These are phyloP conservation scores for Fraxinus sp. DNA, from an alignment of 305 asterid species.

Conservation along the genomic window DNA sequence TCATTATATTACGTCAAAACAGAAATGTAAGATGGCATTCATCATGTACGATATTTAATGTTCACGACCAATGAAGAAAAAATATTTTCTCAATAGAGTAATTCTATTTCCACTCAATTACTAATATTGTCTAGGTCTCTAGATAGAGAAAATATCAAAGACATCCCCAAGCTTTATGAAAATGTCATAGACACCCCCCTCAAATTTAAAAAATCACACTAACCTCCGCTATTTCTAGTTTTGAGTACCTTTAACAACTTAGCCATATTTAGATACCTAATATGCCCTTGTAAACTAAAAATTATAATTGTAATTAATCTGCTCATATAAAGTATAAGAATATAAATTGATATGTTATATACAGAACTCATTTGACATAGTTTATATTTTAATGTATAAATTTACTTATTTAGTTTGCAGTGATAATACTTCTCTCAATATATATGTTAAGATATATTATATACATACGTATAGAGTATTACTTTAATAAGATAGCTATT, in stretches of 20 bases:
- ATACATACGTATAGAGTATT: not conserved
- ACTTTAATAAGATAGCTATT: not conserved
- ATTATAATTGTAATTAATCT: not conserved
- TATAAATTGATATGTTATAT: not conserved
- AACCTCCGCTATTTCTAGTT: not conserved
- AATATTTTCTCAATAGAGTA: not conserved
- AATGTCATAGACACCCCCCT: not conserved
- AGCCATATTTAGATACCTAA: not conserved
- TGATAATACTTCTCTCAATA: not conserved
- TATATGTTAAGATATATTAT: not conserved
- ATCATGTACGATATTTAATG: not conserved
- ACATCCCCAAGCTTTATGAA: not conserved
- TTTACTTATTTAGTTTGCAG: not conserved
- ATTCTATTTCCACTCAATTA: constrained; percentile 1
- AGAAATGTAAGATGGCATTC: not conserved
- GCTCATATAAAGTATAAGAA: not conserved
- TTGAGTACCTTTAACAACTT: not conserved
- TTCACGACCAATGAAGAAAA: not conserved
- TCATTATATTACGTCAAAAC: not conserved
- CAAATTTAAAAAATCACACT: not conserved
- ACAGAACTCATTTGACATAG: not conserved
- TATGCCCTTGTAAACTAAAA: not conserved
- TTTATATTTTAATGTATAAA: not conserved
- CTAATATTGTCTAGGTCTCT: not conserved
- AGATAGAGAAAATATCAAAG: not conserved